phyloP scores from a whole-genome alignment of 139 green algal species.

The Protoeuglena noctilucae region DNA sequence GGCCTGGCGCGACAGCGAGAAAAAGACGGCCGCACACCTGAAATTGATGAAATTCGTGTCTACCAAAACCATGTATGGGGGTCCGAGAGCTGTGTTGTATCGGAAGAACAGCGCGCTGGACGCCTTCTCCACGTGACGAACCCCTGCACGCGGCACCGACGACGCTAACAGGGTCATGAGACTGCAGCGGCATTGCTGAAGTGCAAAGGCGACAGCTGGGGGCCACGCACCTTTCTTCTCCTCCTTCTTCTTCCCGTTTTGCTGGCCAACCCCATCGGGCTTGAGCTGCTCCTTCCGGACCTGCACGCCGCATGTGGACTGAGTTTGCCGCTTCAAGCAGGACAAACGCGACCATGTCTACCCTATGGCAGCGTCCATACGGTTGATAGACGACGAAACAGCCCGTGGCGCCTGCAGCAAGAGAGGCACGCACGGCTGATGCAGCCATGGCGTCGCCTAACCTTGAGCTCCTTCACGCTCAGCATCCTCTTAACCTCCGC shows the following conservation, averaged over 20 bases:
- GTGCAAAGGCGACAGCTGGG: neutral
- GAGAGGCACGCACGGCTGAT: too few species aligned
- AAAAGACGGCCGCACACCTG: too few species aligned
- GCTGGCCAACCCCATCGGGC: neutral
- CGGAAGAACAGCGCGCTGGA: conserved; percentile 89
- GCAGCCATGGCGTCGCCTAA: conserved; percentile 23
- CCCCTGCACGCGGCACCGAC: too few species aligned
- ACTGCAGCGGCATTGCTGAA: neutral
- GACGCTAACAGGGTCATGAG: too few species aligned
- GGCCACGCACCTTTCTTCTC: neutral
- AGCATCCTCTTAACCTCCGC: conserved; percentile 88
- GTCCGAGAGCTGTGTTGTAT: conserved; percentile 93
- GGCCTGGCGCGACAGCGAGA: neutral
- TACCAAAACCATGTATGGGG: conserved; percentile 91
- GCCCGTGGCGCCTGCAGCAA: too few species aligned
- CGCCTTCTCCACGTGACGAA: conserved; percentile 36
- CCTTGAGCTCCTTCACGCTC: conserved; percentile 69
- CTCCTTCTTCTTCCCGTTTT: conserved; percentile 8
- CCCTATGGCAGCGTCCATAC: too few species aligned
- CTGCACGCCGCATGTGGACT: neutral
- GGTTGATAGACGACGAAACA: too few species aligned
- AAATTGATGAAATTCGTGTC: conserved; percentile 99
- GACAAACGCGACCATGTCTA: too few species aligned
- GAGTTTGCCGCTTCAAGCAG: too few species aligned
- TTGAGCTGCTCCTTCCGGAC: neutral